phyloP scores from a whole-genome alignment of 441 rosid species.

The Pelargonium fulgidum region DNA sequence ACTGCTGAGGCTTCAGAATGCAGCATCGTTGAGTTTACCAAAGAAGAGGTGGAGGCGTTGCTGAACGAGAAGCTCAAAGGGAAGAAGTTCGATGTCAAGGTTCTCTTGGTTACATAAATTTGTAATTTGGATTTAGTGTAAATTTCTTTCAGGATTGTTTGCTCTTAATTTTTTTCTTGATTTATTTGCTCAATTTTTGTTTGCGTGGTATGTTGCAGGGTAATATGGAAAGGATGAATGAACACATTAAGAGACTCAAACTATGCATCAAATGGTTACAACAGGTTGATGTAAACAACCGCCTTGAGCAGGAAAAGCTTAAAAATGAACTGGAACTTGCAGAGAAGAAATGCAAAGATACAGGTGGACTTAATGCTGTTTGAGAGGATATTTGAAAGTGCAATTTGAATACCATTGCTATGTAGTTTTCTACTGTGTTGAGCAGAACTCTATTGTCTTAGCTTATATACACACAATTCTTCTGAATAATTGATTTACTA shows the following conservation, averaged over 20 bases:
- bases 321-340: conserved; percentile 47
- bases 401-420: neutral
- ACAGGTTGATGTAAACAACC: conserved; percentile 51
- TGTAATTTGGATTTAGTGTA: neutral
- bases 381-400: neutral
- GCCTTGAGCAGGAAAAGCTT: conserved; percentile 55
- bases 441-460: neutral
- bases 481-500: neutral
- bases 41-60: conserved; percentile 71
- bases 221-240: conserved; percentile 50
- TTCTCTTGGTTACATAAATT: conserved; percentile 10
- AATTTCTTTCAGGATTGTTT: neutral
- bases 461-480: no score
- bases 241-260: conserved; percentile 62
- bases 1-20: conserved; percentile 41
- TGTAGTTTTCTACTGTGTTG: neutral
- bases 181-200: conserved; percentile 6
- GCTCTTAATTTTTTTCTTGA: neutral
- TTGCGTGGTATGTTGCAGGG: conserved; percentile 34
- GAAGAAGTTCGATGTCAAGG: conserved; percentile 80
- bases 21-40: conserved; percentile 44
- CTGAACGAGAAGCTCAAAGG: conserved; percentile 63
- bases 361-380: conserved; percentile 31
- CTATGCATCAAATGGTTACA: conserved; percentile 75
- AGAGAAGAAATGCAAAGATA: conserved; percentile 48